Base-by-base conservation (phyloP, 1,139 yeast species). In the Zygoascus sp. region DNA sequence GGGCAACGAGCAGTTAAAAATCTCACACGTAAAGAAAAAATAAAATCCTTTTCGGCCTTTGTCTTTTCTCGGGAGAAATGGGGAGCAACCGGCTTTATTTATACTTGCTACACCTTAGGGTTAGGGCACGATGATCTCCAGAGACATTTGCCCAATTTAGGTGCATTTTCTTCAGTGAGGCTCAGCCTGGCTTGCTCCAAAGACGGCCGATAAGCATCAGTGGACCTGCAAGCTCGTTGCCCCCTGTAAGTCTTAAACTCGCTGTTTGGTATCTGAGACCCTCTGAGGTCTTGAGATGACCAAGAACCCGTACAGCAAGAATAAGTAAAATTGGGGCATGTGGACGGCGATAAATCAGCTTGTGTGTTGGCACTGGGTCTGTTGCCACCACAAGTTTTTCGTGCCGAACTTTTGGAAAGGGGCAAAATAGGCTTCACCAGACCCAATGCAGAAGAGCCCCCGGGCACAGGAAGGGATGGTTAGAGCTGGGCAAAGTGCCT, bases 51-150 rank as follows among this genome's bases (percentile, higher is more conserved):
- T 20, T 40, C 37, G 8, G 11, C 22, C 32, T 40, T 28, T 25
- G 25, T n/a, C 28, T 25, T 40, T 40, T 5, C 25, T 15, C 11
- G 17, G 34, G 25, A 11, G 27, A 15, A 28, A 20, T 13, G 48
- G 48, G 36, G 28, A 35, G 40, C 28, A 28, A 37, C 40, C 45
- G 20, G 42, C 38, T 41, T 37, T 42, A 35, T 45, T 32, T 45
- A 45, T 45, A 45, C 45, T 45, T 45, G 35, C 16, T n/a, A 13
- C 19, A 8, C 22, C 30, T 45, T 37, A 40, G 48, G 48, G 48
- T 45, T 45, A 45, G 48, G 48, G 41, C 21, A 13, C 10, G 28
- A 10, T 10, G 40, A 42, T 42, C 41, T 13, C 9, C 45, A n/a
- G 10, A 8, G 15, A 2, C 13, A 16, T 19, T 35, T 42, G 16